Base-by-base conservation (phyloP, 225 moss, liverwort and hornwort species). In the Anthoceros angustus region DNA sequence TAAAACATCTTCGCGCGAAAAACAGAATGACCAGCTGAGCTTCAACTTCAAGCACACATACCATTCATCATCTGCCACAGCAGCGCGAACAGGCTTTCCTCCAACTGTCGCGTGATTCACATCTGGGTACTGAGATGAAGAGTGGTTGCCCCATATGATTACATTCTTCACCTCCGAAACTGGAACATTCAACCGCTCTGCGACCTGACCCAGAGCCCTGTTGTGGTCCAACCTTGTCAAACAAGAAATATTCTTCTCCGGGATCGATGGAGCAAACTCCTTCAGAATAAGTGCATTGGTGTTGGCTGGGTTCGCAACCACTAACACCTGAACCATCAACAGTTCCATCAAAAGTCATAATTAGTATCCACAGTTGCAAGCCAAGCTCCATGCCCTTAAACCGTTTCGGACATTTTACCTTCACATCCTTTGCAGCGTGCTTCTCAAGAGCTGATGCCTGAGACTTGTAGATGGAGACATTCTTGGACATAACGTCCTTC, bases 401-500 rank as follows among this genome's bases (percentile, higher is more conserved):
- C 16, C 6, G 16, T 5, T 46, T 2, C 16, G 16, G 16, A 16
- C 45, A 10, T 5, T 6, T 25, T 76, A 88, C 95, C 88, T 95
- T 95, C 10, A 95, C 83, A 77, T 87, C 80, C 77, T 95, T 95
- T 42, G 86, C 79, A 63, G 95, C 95, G 61, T 86, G 64, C 46
- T 88, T 70, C 75, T 95, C 95, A 49, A 95, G 82, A 69, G 95
- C 90, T 39, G 95, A 95, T 49, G 95, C 95, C 71, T 95, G 95
- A n/a, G 82, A 88, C 71, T 95, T 95, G 77, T 95, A 95, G 69
- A 95, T 95, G 66, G 95, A 95, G 41, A 95, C 95, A 66, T 95
- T 95, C 75, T 91, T 95, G 24, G 95, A 85, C 95, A 95, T 95
- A 62, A 95, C 95, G 77, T 95, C 95, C 79, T 95, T 95, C 9